Evolutionary conservation across 805 yeast genomes (phyloP).

Genomic region (Metschnikowia matae): DNA sequence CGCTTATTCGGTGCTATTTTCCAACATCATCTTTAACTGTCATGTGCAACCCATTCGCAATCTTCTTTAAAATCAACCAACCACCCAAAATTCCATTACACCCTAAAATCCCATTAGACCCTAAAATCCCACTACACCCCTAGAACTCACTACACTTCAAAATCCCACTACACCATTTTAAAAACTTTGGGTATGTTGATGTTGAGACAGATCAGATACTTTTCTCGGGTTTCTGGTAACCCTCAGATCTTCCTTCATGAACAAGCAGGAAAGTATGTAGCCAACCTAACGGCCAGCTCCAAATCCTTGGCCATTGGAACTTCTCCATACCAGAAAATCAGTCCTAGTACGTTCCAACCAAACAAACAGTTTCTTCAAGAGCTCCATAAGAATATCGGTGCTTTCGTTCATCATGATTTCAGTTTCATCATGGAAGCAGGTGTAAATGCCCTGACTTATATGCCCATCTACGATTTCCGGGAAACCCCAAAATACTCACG

Average conservation of each 20-base stretch:
- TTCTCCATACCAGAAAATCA: slow-evolving; percentile 11
- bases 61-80: too few species aligned
- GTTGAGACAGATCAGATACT: background rate
- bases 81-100: too few species aligned
- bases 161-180: too few species aligned
- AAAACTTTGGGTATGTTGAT: background rate
- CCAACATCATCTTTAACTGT: too few species aligned
- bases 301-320: slow-evolving; percentile 23
- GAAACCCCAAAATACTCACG: slow-evolving; percentile 61
- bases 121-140: too few species aligned
- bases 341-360: slow-evolving; percentile 22
- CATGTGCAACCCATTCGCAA: too few species aligned
- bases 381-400: slow-evolving; percentile 26
- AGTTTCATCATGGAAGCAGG: slow-evolving; percentile 55
- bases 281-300: slow-evolving; percentile 23
- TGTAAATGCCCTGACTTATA: slow-evolving; percentile 46
- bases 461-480: slow-evolving; percentile 73
- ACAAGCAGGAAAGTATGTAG: slow-evolving; percentile 10
- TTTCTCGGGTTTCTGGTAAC: slow-evolving; percentile 8
- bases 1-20: too few species aligned
- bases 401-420: slow-evolving; percentile 37
- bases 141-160: too few species aligned
- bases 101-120: too few species aligned
- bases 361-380: slow-evolving; percentile 26
- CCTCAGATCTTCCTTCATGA: slow-evolving; percentile 16